These are phyloP conservation scores for Pseudoscleropodium purum DNA, from an alignment of 225 moss, liverwort and hornwort genomes.

Conservation along the genomic window DNA sequence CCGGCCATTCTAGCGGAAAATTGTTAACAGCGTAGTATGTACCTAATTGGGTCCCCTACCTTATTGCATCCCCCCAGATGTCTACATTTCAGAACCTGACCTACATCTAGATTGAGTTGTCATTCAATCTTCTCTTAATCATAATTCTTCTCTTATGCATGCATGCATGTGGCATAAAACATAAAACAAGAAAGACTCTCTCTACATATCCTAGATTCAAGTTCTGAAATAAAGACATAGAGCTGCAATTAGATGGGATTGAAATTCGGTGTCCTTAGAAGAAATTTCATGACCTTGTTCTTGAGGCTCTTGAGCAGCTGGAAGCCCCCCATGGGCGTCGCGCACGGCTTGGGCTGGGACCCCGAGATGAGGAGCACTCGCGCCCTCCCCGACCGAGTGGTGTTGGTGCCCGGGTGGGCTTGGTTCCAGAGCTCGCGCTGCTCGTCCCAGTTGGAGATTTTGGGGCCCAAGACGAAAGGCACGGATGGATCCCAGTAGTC, in stretches of 20 bases:
- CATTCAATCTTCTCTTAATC: neutral
- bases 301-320: slow-evolving; percentile 30
- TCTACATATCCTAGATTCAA: neutral
- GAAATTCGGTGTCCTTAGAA: neutral
- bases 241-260: too few species aligned
- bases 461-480: neutral
- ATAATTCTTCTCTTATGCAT: neutral
- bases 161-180: neutral
- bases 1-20: too few species aligned
- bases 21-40: neutral
- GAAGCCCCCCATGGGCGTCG: slow-evolving; percentile 4
- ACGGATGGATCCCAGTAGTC: slow-evolving; percentile 2
- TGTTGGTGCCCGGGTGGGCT: neutral
- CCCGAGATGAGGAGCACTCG: slow-evolving; percentile 27
- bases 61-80: neutral
- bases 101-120: neutral
- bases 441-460: slow-evolving; percentile 21
- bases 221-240: neutral
- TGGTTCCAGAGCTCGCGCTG: slow-evolving; percentile 11
- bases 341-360: slow-evolving; percentile 26
- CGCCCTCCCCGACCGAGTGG: neutral
- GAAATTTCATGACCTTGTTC: neutral
- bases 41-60: neutral
- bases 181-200: neutral
- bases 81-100: neutral